phyloP scores from a whole-genome alignment of 2,329 filamentous ascomycete species.

The Alternaria gansuensis region DNA sequence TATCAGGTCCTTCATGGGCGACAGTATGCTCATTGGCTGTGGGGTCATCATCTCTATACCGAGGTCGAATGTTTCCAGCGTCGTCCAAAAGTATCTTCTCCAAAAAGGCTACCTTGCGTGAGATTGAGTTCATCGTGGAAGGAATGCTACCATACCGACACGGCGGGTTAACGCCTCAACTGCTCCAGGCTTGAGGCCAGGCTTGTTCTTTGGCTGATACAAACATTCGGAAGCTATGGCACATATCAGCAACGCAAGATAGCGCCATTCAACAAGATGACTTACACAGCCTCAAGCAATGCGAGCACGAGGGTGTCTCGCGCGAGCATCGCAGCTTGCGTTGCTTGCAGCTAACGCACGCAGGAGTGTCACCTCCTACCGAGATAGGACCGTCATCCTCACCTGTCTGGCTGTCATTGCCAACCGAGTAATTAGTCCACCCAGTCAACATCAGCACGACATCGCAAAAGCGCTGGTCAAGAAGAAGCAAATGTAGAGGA shows the following conservation, averaged over 20 bases:
- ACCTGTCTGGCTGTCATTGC: slow-evolving; percentile 33
- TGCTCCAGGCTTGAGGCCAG: slow-evolving; percentile 46
- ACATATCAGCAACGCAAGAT: slow-evolving; percentile 21
- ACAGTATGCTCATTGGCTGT: neutral
- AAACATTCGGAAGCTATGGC: slow-evolving; percentile 40
- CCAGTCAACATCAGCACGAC: slow-evolving; percentile 44
- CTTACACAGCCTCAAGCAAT: slow-evolving; percentile 47
- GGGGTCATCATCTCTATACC: slow-evolving; percentile 27
- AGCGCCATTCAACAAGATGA: neutral
- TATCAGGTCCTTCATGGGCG: slow-evolving; percentile 6
- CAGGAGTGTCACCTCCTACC: slow-evolving; percentile 42
- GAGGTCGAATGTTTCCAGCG: slow-evolving; percentile 35
- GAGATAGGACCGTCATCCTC: slow-evolving; percentile 39
- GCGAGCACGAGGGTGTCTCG: slow-evolving; percentile 44
- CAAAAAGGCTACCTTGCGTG: slow-evolving; percentile 37
- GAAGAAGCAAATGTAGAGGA: slow-evolving; percentile 32
- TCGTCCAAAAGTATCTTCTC: slow-evolving; percentile 45
- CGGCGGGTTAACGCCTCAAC: slow-evolving; percentile 48
- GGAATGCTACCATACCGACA: slow-evolving; percentile 34
- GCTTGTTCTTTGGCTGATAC: slow-evolving; percentile 48
- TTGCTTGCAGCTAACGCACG: slow-evolving; percentile 46
- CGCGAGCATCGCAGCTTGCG: slow-evolving; percentile 46
- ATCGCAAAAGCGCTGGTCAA: slow-evolving; percentile 30
- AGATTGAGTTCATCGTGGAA: slow-evolving; percentile 15
- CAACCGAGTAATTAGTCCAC: slow-evolving; percentile 48